Base-by-base conservation (phyloP, 1,284 basidiomycete species). In the Fistulinella cinereoalba region DNA sequence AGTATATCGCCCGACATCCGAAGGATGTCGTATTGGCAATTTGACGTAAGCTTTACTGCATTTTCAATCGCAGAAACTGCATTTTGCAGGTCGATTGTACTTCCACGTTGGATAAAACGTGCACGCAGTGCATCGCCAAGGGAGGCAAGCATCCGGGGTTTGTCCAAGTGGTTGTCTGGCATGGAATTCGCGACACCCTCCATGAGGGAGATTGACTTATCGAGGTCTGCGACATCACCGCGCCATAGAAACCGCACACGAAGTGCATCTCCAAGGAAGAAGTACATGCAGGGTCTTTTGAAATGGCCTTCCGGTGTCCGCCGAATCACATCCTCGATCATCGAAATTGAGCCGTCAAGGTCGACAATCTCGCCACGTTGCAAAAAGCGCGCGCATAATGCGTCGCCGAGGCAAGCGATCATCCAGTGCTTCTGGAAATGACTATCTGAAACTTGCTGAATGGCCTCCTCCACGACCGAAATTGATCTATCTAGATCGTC, bases 141-240 rank as follows among this genome's bases (percentile, higher is more conserved):
- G 25, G 25, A 27, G 25, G 25, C 25, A 12, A 27, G 25, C 6
- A 27, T 27, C 25, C 25, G 12, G 7, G 25, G n/a, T n/a, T n/a
- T n/a, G n/a, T n/a, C 12, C 25, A 27, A 7, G 25, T 6, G 7
- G 6, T 27, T 12, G 6, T 27, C 25, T 6, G 12, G 25, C 25
- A 27, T 7, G 25, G 31, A 32, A 56, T 27, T 23, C 46, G 40
- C 33, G 18, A 18, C 32, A 18, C 19, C 16, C 32, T 33, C 32
- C 2, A 33, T 3, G 7, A 4, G 10, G 31, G 31, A 16, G 10
- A 32, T 32, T n/a, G 3, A 8, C 6, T 16, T 18, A 3, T 32
- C 31, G 16, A 32, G 31, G 15, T 32, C 31, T 15, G 5, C 6
- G 18, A 32, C 5, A 32, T 16, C 15, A 16, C 31, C 31, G 18